phyloP scores from a whole-genome alignment of 2,329 filamentous ascomycete species.

The Sclerotinia nivalis region DNA sequence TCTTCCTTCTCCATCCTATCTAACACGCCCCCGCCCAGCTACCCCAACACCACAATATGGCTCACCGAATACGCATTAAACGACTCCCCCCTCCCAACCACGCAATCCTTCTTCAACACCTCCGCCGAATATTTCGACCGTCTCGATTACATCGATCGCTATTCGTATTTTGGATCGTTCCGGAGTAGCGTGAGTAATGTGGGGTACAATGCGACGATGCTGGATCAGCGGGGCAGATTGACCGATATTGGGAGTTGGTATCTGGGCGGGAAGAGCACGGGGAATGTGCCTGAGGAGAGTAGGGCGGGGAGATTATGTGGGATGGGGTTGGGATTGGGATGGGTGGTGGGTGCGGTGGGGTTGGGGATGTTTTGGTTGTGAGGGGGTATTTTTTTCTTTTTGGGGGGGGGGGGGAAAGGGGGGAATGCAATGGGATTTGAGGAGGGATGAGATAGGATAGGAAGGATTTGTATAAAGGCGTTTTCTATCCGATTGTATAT shows the following conservation, averaged over 20 bases:
- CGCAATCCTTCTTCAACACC: constrained; percentile 68
- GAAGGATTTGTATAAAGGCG: neutral
- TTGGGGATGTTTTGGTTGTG: neutral
- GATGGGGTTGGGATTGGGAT: neutral
- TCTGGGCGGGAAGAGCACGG: constrained; percentile 57
- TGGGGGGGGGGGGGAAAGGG: neutral
- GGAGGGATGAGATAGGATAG: neutral
- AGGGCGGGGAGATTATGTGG: neutral
- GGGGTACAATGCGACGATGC: constrained; percentile 70
- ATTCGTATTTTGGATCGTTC: constrained; percentile 59
- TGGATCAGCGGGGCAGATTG: constrained; percentile 65
- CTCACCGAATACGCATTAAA: constrained; percentile 73
- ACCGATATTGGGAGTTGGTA: constrained; percentile 80
- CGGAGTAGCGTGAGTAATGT: constrained; percentile 70
- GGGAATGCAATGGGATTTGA: neutral
- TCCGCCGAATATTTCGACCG: constrained; percentile 67
- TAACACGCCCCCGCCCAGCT: constrained; percentile 44
- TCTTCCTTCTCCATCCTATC: neutral
- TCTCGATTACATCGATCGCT: constrained; percentile 61
- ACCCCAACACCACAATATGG: constrained; percentile 67
- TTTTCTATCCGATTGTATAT: neutral
- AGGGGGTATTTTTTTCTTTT: neutral
- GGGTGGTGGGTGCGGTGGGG: neutral
- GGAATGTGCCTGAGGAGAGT: constrained; percentile 36
- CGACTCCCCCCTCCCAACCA: constrained; percentile 55